phyloP scores from a whole-genome alignment of 2,329 filamentous ascomycete genomes.

The Thielaviopsis musarum region DNA sequence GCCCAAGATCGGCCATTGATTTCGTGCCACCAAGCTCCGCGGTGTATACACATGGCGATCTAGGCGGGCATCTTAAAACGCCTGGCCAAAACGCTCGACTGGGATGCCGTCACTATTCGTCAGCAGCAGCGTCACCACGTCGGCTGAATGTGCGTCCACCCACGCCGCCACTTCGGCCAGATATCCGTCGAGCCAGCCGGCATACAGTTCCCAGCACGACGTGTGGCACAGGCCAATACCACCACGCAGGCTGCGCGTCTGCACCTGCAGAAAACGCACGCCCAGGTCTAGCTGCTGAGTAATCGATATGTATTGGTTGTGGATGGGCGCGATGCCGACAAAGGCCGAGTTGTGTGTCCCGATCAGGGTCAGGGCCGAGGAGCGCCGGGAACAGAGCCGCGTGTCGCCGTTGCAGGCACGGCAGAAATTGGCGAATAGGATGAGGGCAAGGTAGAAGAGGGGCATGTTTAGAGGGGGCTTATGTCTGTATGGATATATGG shows the following conservation, averaged over 20 bases:
- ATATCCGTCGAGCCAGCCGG: conserved; percentile 37
- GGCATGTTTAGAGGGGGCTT: not conserved
- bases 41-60: conserved; percentile 40
- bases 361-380: conserved; percentile 43
- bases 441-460: not conserved
- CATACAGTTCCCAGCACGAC: conserved; percentile 40
- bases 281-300: conserved; percentile 42
- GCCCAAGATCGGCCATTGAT: conserved; percentile 54
- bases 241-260: conserved; percentile 38
- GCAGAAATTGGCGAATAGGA: not conserved
- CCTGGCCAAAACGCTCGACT: conserved; percentile 34
- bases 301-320: conserved; percentile 45
- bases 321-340: conserved; percentile 32
- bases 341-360: conserved; percentile 52
- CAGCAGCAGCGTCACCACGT: conserved; percentile 46
- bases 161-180: conserved; percentile 41
- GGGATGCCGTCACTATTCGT: conserved; percentile 44
- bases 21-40: conserved; percentile 20
- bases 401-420: conserved; percentile 38
- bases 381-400: conserved; percentile 36
- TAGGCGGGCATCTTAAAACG: conserved; percentile 39
- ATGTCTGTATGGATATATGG: not conserved
- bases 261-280: conserved; percentile 46
- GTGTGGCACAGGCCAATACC: conserved; percentile 48
- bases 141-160: conserved; percentile 39